Conservation (phyloP, 2,329 filamentous ascomycete genomes). For the Incumbomyces lentus region DNA sequence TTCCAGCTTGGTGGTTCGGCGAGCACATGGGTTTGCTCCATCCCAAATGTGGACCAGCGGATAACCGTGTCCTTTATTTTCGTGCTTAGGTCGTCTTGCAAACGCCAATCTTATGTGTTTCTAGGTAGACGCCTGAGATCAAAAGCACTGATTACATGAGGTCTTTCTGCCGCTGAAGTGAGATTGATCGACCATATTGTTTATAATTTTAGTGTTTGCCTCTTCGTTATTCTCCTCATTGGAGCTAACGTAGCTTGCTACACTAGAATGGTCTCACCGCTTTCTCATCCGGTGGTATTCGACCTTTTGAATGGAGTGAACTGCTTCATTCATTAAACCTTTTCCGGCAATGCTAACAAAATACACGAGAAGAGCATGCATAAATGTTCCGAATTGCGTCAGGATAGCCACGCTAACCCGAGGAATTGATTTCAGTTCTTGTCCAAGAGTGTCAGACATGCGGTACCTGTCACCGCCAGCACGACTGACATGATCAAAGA, state of each 20-base stretch:
- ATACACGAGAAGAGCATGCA: conserved; percentile 1
- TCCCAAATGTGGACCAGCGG: no score
- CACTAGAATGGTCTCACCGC: conserved; percentile 6
- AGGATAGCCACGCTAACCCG: not conserved
- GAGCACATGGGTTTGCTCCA: no score
- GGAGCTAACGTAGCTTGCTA: conserved; percentile 1
- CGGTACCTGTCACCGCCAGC: conserved; percentile 5
- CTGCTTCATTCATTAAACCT: not conserved
- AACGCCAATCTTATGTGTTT: not conserved
- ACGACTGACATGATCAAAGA: not conserved
- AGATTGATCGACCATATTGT: no score
- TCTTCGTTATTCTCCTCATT: not conserved
- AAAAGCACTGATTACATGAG: not conserved
- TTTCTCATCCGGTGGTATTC: conserved; percentile 1
- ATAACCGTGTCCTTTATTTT: no score
- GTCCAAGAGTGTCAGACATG: conserved; percentile 3
- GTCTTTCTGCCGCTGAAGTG: no score
- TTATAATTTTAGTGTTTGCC: no score
- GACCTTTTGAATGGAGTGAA: not conserved
- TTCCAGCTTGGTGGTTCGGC: no score
- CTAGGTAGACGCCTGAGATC: not conserved
- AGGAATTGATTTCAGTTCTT: not conserved
- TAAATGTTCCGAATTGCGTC: not conserved
- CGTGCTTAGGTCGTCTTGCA: no score
- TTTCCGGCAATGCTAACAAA: conserved; percentile 1